Base-by-base conservation (phyloP, 306 rosid genomes). In the Fagus crenata region DNA sequence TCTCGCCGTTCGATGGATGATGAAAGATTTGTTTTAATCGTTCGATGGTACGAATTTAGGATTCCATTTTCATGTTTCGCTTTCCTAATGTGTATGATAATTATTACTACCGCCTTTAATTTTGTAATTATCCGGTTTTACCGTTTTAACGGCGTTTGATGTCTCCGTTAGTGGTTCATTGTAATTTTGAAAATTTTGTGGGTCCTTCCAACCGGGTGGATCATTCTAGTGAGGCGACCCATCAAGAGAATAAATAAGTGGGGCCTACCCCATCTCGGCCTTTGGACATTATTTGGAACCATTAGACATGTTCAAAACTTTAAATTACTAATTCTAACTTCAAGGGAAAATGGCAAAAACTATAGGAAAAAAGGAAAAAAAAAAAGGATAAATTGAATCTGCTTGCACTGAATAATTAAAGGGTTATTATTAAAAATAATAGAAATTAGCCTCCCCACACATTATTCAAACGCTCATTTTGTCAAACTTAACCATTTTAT, bases 21-120 rank as follows among this genome's bases (percentile, higher is more conserved):
- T n/a, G 54, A 6, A 76, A 12, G 65, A 76, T 9, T 76, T 76
- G 41, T 59, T 67, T 76, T 76, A 76, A 53, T 67, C 33, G 73
- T 67, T 67, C 32, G 67, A 76, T 76, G 74, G 80, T 76, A 67
- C 74, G 67, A 76, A 31, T n/a, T n/a, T n/a, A n/a, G n/a, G n/a
- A n/a, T n/a, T 67, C 3, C 65, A 33, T 22, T 51, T 39, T 53
- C 28, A 67, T 53, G 65, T 76, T 67, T 32, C 42, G 40, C 73
- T 67, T 76, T 35, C 58, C 74, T 14, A 42, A 22, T 17, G 4
- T 43, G 74, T 22, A 69, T 46, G 2, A 46, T 69, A 31, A 69
- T 69, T 46, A 46, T 41, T 5, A 28, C 37, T 28, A 69, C 39
- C 11, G 58, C 18, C 58, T n/a, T 22, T 69, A 69, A 43, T 49